These are phyloP conservation scores for Puccinia coronata DNA, from an alignment of 1,284 basidiomycete genomes.

Conservation along the genomic window DNA sequence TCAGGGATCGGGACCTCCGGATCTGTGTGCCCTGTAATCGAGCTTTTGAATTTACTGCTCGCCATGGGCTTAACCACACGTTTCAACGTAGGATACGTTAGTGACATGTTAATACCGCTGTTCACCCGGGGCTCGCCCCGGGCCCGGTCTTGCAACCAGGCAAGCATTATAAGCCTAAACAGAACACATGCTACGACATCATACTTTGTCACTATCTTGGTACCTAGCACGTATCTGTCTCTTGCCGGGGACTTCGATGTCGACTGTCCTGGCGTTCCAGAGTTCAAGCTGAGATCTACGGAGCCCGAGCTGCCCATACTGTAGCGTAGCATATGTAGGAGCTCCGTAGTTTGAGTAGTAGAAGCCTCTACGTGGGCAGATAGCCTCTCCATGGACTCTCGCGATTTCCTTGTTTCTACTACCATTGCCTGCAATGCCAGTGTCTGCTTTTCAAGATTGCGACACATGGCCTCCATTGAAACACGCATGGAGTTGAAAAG, in stretches of 20 bases:
- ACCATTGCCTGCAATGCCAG: background rate
- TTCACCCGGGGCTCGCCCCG: too few relatives aligned
- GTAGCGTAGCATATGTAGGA: background rate
- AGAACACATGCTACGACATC: too few relatives aligned
- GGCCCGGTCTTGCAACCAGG: too few relatives aligned
- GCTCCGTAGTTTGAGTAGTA: background rate
- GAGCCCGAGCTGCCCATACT: background rate
- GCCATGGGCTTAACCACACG: background rate
- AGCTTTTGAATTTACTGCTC: background rate
- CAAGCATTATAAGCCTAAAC: too few relatives aligned
- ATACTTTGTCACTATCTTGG: constrained; percentile 4
- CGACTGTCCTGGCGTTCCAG: background rate
- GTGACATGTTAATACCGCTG: too few relatives aligned
- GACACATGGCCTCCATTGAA: background rate
- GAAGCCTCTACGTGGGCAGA: background rate
- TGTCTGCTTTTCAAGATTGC: background rate
- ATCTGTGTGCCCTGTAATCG: background rate
- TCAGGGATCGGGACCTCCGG: background rate
- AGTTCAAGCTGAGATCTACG: background rate
- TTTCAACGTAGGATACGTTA: background rate
- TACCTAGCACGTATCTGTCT: background rate
- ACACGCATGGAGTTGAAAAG: background rate
- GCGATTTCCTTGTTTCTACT: background rate
- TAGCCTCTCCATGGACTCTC: background rate
- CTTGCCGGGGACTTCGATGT: background rate